Conservation (phyloP, 2,329 filamentous ascomycete species). For the Xylaria sp. region DNA sequence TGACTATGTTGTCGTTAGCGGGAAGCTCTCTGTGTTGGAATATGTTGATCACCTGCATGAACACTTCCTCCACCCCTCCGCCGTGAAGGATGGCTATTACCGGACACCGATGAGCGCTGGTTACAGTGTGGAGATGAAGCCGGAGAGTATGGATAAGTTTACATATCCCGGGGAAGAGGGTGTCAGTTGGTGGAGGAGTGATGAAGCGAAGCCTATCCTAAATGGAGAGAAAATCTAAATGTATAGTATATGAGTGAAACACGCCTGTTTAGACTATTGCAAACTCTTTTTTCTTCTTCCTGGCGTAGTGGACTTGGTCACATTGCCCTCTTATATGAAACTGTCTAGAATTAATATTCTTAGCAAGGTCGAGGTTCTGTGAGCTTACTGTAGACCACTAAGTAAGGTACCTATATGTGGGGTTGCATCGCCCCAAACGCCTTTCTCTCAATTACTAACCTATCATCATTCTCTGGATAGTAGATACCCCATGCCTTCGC, state of each 20-base stretch:
- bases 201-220: slow-evolving; percentile 80
- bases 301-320: not conserved
- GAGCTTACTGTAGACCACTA: not conserved
- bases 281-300: not conserved
- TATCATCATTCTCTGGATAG: no score
- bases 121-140: slow-evolving; percentile 95
- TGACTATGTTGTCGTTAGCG: slow-evolving; percentile 88
- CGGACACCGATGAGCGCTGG: slow-evolving; percentile 84
- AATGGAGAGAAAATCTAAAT: slow-evolving; percentile 67
- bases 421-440: not conserved
- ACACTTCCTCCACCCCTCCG: slow-evolving; percentile 85
- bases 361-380: not conserved
- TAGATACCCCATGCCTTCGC: not conserved
- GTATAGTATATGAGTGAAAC: slow-evolving; percentile 5
- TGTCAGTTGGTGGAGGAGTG: slow-evolving; percentile 86
- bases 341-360: not conserved
- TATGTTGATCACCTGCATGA: slow-evolving; percentile 95
- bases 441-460: not conserved
- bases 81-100: slow-evolving; percentile 87
- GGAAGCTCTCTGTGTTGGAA: slow-evolving; percentile 84
- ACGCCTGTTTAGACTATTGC: slow-evolving; percentile 9
- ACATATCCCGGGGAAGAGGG: slow-evolving; percentile 80
- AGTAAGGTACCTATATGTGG: not conserved
- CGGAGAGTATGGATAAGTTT: slow-evolving; percentile 83
- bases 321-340: not conserved